Evolutionary conservation across 1,139 yeast genomes (phyloP), one percentile per base, ranked within the genome.

Genomic region (Protomyces macrosporus): DNA sequence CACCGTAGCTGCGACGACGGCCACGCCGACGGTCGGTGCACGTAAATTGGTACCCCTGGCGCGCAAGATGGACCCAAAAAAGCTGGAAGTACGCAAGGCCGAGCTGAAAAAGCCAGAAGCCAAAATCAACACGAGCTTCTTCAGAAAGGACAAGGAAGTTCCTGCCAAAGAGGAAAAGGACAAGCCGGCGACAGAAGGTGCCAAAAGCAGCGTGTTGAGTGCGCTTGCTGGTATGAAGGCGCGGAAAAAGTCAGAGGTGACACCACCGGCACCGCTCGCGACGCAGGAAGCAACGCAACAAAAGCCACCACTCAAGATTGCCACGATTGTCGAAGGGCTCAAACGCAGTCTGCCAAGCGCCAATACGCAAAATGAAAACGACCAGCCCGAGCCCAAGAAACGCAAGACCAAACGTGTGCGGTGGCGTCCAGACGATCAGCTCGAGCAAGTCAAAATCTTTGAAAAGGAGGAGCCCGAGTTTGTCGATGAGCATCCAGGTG

Each of bases 391-490:
- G 7, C 32, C 60, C 6, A 51, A 56, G 60, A 55, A 42, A n/a
- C 65, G 60, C 33, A 71, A 71, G 60, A 68, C 68, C 63, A 66
- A 64, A 58, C 59, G 71, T 2, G 80, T 77, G 2, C 70, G 67
- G 32, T 77, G 79, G 78, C 70, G 69, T 45, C 64, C 70, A 6
- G 78, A 75, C 45, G 68, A 67, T 9, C 73, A 73, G 23, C 76
- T 73, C 73, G 83, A 73, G 68, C 74, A 69, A 72, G 80, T 75
- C 71, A 78, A 72, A 53, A 68, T 70, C 66, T 82, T 68, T 80
- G 84, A 74, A 73, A 79, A 67, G 69, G 40, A 54, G 34, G 66
- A 64, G 23, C 61, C 64, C 1, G 65, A 64, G 36, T 40, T 35
- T 14, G 64, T 35, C n/a, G 80, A 63, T 72, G 80, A 66, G 67